A percentile compares a stretch with the other conserved stretches of the same genome.
Conservation (phyloP, 495 filamentous ascomycete genomes). For the Aspergillus campestris region DNA sequence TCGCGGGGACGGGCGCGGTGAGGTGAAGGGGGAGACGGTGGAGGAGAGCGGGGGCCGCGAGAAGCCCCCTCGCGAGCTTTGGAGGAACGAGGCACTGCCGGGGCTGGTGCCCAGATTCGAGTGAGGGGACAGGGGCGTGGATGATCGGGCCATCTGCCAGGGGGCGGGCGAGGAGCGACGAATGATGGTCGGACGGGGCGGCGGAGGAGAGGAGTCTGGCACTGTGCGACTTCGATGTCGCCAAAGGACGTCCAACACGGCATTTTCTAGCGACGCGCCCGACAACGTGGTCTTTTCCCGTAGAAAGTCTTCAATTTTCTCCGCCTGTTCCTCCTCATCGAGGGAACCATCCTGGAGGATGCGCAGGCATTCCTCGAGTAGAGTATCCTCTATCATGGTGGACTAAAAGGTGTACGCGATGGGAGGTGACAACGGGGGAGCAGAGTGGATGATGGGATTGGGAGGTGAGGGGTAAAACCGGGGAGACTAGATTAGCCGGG, state of each 20-base stretch:
- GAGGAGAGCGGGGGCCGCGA: slow-evolving; percentile 48
- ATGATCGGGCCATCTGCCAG: slow-evolving; percentile 74
- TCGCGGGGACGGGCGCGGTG: slow-evolving; percentile 86
- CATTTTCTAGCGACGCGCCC: slow-evolving; percentile 79
- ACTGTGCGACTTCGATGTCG: slow-evolving; percentile 70
- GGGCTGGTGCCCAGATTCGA: slow-evolving; percentile 69
- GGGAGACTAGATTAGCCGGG: not conserved
- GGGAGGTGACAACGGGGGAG: slow-evolving; percentile 3
- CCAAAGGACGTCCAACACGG: slow-evolving; percentile 87
- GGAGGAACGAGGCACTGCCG: slow-evolving; percentile 68
- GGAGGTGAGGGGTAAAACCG: slow-evolving; percentile 4
- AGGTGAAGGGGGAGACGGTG: slow-evolving; percentile 76
- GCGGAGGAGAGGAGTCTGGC: slow-evolving; percentile 70
- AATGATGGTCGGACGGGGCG: slow-evolving; percentile 79
- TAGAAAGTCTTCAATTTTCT: slow-evolving; percentile 82
- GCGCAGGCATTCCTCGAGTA: slow-evolving; percentile 83
- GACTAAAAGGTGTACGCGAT: slow-evolving; percentile 2
- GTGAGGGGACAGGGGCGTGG: slow-evolving; percentile 71
- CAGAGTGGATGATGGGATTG: slow-evolving; percentile 2
- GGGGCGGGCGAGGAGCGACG: slow-evolving; percentile 86
- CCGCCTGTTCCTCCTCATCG: slow-evolving; percentile 92
- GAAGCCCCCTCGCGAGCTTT: slow-evolving; percentile 58
- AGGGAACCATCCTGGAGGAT: slow-evolving; percentile 73
- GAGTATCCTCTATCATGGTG: slow-evolving; percentile 81
- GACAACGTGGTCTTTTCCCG: slow-evolving; percentile 67